Percentiles rank a stretch among this genome's conserved stretches.
Conservation (phyloP, 495 filamentous ascomycete species). For the Platismatia glauca region DNA sequence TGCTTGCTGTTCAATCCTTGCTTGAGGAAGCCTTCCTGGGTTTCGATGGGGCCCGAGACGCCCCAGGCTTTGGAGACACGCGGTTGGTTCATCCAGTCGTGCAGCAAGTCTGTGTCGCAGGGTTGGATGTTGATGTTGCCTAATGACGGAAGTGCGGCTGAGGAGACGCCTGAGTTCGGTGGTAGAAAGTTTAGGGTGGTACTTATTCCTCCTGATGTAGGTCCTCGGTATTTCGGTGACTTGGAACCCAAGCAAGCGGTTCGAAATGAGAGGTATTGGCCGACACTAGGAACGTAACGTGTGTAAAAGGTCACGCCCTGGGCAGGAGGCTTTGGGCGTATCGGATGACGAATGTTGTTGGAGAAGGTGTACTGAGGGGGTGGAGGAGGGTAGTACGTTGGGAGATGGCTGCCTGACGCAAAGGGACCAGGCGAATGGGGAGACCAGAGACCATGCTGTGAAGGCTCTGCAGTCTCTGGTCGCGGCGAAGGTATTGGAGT, state of each 20-base stretch:
- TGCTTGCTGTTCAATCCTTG: conserved; percentile 55
- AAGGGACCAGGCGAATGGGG: conserved; percentile 52
- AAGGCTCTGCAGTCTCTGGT: conserved; percentile 24
- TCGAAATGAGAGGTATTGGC: conserved; percentile 82
- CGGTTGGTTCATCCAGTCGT: conserved; percentile 84
- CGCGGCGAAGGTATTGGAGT: conserved; percentile 21
- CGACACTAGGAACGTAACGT: conserved; percentile 71
- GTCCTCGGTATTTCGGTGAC: conserved; percentile 26
- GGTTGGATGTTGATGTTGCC: conserved; percentile 29
- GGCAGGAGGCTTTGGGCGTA: conserved; percentile 79
- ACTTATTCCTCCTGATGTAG: conserved; percentile 23
- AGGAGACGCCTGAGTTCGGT: conserved; percentile 27
- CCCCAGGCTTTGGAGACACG: conserved; percentile 81
- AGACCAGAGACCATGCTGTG: conserved; percentile 30
- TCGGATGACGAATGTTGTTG: conserved; percentile 70
- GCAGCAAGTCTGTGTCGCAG: conserved; percentile 66
- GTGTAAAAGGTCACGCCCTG: conserved; percentile 86
- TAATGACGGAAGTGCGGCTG: conserved; percentile 29
- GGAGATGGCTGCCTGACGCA: conserved; percentile 67
- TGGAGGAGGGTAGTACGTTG: conserved; percentile 81
- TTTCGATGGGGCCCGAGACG: conserved; percentile 48
- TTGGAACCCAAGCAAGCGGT: conserved; percentile 45
- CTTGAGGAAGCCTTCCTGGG: conserved; percentile 62
- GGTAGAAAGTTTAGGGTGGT: conserved; percentile 23
- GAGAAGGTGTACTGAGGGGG: conserved; percentile 75